These are phyloP conservation scores for Metschnikowia continentalis DNA, from an alignment of 805 yeast species.

Conservation along the genomic window DNA sequence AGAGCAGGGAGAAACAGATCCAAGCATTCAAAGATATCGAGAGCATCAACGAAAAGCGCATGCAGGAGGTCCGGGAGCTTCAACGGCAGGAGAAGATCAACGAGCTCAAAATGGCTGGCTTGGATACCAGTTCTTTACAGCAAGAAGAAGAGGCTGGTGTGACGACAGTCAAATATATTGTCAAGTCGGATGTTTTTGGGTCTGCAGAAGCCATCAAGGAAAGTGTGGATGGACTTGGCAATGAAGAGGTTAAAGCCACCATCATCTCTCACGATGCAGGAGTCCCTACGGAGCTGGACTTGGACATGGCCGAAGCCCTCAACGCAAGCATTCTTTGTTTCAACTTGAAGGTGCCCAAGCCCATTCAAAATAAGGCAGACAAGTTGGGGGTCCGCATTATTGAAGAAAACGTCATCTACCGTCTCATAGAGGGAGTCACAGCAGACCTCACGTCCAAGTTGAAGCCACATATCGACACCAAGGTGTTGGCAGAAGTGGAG, in stretches of 20 bases:
- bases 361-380: slow-evolving; percentile 55
- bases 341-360: slow-evolving; percentile 66
- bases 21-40: slow-evolving; percentile 65
- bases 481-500: slow-evolving; percentile 61
- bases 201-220: slow-evolving; percentile 91
- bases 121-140: slow-evolving; percentile 44
- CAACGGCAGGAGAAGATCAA: slow-evolving; percentile 51
- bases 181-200: slow-evolving; percentile 91
- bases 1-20: slow-evolving; percentile 46
- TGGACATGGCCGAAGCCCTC: slow-evolving; percentile 37
- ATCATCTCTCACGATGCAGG: slow-evolving; percentile 79
- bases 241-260: slow-evolving; percentile 72
- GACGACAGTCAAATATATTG: slow-evolving; percentile 45
- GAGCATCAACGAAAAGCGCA: slow-evolving; percentile 62
- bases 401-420: slow-evolving; percentile 78
- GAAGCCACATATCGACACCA: slow-evolving; percentile 63
- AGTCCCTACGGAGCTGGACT: slow-evolving; percentile 48
- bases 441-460: slow-evolving; percentile 55
- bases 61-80: slow-evolving; percentile 48
- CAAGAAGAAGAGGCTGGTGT: slow-evolving; percentile 27
- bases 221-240: slow-evolving; percentile 77
- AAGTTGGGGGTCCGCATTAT: slow-evolving; percentile 52
- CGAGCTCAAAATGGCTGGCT: slow-evolving; percentile 59
- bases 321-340: slow-evolving; percentile 74
- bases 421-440: slow-evolving; percentile 80